Conservation (phyloP, 2,329 filamentous ascomycete species). For the Mycosphaerella sp. region DNA sequence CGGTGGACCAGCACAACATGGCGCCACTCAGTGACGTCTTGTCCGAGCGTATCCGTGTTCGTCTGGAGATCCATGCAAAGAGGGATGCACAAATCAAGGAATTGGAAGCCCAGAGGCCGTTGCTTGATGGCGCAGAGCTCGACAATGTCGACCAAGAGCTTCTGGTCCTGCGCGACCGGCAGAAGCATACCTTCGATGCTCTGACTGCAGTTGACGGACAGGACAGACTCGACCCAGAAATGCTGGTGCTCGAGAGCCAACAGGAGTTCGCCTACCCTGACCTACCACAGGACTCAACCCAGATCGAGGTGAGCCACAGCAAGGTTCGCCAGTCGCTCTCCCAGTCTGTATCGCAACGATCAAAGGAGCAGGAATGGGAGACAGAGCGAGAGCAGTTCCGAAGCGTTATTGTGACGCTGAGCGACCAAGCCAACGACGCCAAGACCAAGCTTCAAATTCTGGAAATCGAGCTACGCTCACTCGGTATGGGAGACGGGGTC, state of each 20-base stretch:
- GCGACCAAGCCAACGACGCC: constrained; percentile 36
- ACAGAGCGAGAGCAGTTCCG: constrained; percentile 32
- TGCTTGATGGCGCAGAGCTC: constrained; percentile 7
- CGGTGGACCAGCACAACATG: constrained; percentile 29
- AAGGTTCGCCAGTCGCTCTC: constrained; percentile 14
- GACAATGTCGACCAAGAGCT: constrained; percentile 25
- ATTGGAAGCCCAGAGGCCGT: constrained; percentile 8
- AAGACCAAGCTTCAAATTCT: constrained; percentile 39
- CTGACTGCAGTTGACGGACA: constrained; percentile 28
- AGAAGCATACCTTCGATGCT: constrained; percentile 17
- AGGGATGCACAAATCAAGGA: constrained; percentile 17
- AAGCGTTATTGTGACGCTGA: constrained; percentile 38
- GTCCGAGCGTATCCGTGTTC: constrained; percentile 32
- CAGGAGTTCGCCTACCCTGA: constrained; percentile 27
- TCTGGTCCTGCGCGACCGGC: constrained; percentile 22
- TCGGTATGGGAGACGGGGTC: constrained; percentile 36
- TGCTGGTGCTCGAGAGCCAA: constrained; percentile 32
- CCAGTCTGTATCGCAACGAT: constrained; percentile 13
- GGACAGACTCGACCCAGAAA: constrained; percentile 24
- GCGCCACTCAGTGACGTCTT: constrained; percentile 31
- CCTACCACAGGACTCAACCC: constrained; percentile 16
- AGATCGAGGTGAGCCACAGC: constrained; percentile 7
- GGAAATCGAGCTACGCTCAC: constrained; percentile 40
- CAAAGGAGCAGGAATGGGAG: constrained; percentile 13
- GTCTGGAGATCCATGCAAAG: constrained; percentile 38